These are phyloP conservation scores for Ambrosiella beaveri DNA, from an alignment of 2,329 filamentous ascomycete species.

Conservation along the genomic window DNA sequence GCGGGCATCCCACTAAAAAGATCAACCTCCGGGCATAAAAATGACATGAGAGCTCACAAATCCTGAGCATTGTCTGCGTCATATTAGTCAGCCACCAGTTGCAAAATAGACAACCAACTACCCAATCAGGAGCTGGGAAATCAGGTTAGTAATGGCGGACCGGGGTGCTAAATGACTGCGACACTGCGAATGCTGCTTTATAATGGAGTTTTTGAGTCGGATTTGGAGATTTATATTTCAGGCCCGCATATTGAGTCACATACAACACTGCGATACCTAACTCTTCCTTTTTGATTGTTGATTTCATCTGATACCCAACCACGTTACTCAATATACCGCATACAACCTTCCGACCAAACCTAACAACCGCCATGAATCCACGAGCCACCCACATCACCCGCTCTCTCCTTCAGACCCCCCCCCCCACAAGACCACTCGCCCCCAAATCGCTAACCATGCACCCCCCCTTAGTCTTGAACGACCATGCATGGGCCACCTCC, in stretches of 20 bases:
- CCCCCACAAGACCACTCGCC: background rate
- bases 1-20: background rate
- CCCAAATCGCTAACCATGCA: background rate
- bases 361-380: constrained; percentile 4
- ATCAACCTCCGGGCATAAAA: too few species aligned
- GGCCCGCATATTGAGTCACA: too few species aligned
- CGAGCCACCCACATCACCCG: constrained; percentile 3
- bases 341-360: background rate
- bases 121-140: constrained; percentile 6
- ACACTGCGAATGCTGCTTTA: background rate
- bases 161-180: constrained; percentile 1
- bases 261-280: too few species aligned
- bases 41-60: too few species aligned
- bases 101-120: background rate
- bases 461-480: constrained; percentile 57
- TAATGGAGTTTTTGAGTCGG: background rate
- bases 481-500: constrained; percentile 83
- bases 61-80: background rate
- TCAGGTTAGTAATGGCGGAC: constrained; percentile 7
- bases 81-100: constrained; percentile 7
- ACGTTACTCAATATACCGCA: too few species aligned
- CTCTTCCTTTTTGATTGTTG: background rate
- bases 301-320: too few species aligned
- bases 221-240: background rate
- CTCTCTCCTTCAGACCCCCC: constrained; percentile 10